Evolutionary conservation across 1,139 yeast genomes (phyloP).

Genomic region (Kodamaea derodonti): DNA sequence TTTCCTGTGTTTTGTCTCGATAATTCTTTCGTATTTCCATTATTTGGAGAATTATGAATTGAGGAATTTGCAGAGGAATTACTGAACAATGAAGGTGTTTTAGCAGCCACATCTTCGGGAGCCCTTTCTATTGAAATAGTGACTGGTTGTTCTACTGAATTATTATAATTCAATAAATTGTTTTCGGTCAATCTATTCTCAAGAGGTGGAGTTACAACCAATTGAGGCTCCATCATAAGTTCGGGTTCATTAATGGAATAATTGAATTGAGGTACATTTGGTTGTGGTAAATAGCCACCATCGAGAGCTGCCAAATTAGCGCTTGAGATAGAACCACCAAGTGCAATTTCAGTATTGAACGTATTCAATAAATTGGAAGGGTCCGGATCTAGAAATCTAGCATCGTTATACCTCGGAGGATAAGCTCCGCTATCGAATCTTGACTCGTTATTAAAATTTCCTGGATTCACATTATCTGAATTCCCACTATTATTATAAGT

Average conservation of each 20-base stretch:
- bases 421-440: background rate
- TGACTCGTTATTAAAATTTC: background rate
- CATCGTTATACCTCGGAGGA: background rate
- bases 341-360: slow-evolving; percentile 35
- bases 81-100: slow-evolving; percentile 44
- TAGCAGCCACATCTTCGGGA: slow-evolving; percentile 32
- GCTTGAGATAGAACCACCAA: slow-evolving; percentile 41
- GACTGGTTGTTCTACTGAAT: slow-evolving; percentile 15
- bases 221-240: background rate
- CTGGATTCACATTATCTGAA: background rate
- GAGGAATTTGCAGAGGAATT: slow-evolving; percentile 37
- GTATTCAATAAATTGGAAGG: slow-evolving; percentile 10
- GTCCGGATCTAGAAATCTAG: slow-evolving; percentile 6
- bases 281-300: background rate
- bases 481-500: background rate
- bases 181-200: slow-evolving; percentile 27
- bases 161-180: slow-evolving; percentile 19
- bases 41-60: slow-evolving; percentile 19
- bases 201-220: slow-evolving; percentile 3
- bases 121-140: slow-evolving; percentile 32
- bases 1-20: slow-evolving; percentile 12
- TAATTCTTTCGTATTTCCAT: slow-evolving; percentile 3
- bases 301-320: slow-evolving; percentile 28
- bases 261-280: slow-evolving; percentile 10
- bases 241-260: slow-evolving; percentile 12